Conservation (phyloP, 331 rosid genomes). For the Quercus phellos region DNA sequence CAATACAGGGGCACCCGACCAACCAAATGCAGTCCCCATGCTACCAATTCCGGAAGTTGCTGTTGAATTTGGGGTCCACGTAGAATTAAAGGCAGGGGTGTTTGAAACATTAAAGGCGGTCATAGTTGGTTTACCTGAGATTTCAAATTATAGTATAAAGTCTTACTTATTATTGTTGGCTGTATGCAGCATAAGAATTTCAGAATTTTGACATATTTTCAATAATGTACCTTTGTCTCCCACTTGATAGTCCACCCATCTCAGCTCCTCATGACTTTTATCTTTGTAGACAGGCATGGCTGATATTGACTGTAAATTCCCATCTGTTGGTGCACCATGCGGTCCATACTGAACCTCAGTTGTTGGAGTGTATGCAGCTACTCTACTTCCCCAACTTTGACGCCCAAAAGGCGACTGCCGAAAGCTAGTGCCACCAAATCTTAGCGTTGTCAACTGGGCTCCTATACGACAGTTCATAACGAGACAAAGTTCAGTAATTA, state of each 20-base stretch:
- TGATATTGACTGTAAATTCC: conserved; percentile 78
- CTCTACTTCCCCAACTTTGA: conserved; percentile 89
- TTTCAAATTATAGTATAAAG: not conserved
- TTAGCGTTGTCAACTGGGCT: conserved; percentile 43
- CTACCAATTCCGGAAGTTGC: conserved; percentile 54
- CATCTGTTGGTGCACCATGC: conserved; percentile 33
- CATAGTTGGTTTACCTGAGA: conserved; percentile 67
- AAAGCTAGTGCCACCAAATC: conserved; percentile 32
- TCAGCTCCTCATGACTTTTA: conserved; percentile 91
- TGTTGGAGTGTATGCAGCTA: conserved; percentile 59
- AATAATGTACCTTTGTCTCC: conserved; percentile 74
- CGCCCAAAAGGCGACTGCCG: conserved; percentile 50
- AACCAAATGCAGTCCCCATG: not conserved
- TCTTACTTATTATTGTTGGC: not conserved
- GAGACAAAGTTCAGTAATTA: conserved; percentile 6
- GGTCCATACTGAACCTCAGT: conserved; percentile 46
- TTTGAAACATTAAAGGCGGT: conserved; percentile 24
- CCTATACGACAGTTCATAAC: conserved; percentile 39
- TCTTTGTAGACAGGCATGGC: conserved; percentile 87
- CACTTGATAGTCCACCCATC: conserved; percentile 95
- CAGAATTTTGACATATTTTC: not conserved
- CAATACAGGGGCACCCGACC: conserved; percentile 36
- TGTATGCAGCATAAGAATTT: not conserved
- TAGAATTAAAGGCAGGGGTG: conserved; percentile 38
- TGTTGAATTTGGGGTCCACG: conserved; percentile 59